These are phyloP conservation scores for Globisporangium apiculatum DNA, from an alignment of 352 stramenopile genomes.

Conservation along the genomic window DNA sequence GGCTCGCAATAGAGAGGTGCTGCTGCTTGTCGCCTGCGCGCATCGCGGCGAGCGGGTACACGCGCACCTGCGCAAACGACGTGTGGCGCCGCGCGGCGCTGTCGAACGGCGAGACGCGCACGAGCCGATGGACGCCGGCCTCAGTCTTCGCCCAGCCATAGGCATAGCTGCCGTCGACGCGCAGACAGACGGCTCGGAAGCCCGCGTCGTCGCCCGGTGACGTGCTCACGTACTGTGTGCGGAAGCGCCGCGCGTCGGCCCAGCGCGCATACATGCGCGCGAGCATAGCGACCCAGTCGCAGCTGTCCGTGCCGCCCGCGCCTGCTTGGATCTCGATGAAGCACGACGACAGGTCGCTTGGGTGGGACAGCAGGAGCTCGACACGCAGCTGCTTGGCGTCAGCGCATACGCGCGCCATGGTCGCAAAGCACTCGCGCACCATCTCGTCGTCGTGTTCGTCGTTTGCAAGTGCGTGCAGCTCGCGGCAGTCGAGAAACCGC, in stretches of 20 bases:
- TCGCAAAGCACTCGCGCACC: constrained; percentile 36
- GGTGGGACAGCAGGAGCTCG: constrained; percentile 48
- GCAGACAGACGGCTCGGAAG: constrained; percentile 54
- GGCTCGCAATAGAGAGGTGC: constrained; percentile 25
- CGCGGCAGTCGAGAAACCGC: constrained; percentile 57
- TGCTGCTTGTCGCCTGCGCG: constrained; percentile 20
- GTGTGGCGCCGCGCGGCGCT: constrained; percentile 90
- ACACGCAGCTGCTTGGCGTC: constrained; percentile 50
- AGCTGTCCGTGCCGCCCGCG: constrained; percentile 92
- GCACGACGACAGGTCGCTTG: constrained; percentile 54
- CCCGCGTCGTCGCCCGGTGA: constrained; percentile 67
- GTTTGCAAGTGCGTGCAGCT: constrained; percentile 42
- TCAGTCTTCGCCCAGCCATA: constrained; percentile 94
- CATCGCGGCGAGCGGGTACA: constrained; percentile 55
- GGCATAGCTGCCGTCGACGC: constrained; percentile 60
- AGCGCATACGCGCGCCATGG: constrained; percentile 26
- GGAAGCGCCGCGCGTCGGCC: constrained; percentile 32
- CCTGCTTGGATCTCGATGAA: constrained; percentile 79
- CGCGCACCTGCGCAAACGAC: constrained; percentile 90
- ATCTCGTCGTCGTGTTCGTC: constrained; percentile 56
- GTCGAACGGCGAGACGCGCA: constrained; percentile 95
- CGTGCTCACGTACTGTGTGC: constrained; percentile 87
- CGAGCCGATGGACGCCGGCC: constrained; percentile 93
- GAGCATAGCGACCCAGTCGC: constrained; percentile 95
- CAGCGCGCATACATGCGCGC: constrained; percentile 93